These are phyloP conservation scores for Secale cereale DNA, from an alignment of 176 grass and related monocot genomes.

Conservation along the genomic window DNA sequence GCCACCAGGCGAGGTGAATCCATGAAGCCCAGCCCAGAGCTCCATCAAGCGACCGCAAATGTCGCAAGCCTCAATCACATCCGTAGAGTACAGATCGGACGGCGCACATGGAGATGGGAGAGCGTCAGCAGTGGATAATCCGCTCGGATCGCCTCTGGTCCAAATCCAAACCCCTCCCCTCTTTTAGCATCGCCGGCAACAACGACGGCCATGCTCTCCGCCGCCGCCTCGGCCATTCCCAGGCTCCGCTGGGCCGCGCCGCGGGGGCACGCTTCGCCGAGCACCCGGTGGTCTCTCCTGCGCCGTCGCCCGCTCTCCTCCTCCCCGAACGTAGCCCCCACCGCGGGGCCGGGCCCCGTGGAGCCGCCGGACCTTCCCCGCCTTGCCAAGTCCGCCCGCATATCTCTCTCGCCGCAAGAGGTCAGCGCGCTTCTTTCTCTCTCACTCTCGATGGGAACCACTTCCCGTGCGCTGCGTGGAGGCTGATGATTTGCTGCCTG, in stretches of 20 bases:
- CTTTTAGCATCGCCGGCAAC: background rate
- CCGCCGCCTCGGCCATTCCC: slow-evolving; percentile 33
- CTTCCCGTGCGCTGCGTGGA: background rate
- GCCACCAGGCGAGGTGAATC: background rate
- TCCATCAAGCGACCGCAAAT: background rate
- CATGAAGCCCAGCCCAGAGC: background rate
- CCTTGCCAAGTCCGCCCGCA: slow-evolving; percentile 70
- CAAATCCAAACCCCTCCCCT: background rate
- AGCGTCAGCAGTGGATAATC: background rate
- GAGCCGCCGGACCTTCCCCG: slow-evolving; percentile 66
- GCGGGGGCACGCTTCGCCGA: background rate
- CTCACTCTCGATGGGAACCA: background rate
- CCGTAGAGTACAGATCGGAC: background rate
- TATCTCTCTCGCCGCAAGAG: slow-evolving; percentile 72
- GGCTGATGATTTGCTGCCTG: slow-evolving; percentile 29
- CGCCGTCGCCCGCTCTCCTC: slow-evolving; percentile 6
- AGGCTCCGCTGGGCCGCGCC: slow-evolving; percentile 39
- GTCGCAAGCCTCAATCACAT: background rate
- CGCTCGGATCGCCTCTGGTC: background rate
- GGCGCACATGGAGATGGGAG: background rate
- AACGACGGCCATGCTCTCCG: slow-evolving; percentile 45
- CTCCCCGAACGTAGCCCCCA: background rate
- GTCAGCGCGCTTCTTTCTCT: background rate
- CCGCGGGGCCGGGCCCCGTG: slow-evolving; percentile 33
- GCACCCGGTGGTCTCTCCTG: background rate